A percentile compares a stretch with the other conserved stretches of the same genome.
phyloP scores from a whole-genome alignment of 441 rosid species.

The Corymbia calophylla region DNA sequence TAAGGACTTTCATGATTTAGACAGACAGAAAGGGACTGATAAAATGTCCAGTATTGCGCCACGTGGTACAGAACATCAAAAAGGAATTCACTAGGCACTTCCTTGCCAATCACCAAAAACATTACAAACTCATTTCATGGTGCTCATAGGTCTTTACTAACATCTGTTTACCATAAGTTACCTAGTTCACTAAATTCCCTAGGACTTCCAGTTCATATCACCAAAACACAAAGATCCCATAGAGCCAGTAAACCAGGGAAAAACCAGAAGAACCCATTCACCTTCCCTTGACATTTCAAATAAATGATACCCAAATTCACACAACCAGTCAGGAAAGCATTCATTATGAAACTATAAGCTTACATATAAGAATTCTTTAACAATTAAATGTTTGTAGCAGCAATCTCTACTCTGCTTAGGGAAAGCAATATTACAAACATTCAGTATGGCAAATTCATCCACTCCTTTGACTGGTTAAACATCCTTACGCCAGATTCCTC shows the following conservation, averaged over 20 bases:
- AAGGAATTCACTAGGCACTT: background rate
- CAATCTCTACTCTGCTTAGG: background rate
- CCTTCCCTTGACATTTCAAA: background rate
- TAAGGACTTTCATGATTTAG: background rate
- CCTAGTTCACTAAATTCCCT: background rate
- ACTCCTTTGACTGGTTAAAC: background rate
- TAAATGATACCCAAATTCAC: background rate
- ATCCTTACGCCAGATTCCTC: background rate
- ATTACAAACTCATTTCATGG: background rate
- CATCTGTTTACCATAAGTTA: background rate
- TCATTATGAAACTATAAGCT: background rate
- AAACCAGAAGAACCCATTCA: background rate
- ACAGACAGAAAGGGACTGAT: background rate
- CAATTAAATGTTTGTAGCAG: background rate
- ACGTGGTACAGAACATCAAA: background rate
- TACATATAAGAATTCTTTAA: background rate
- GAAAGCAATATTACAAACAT: background rate
- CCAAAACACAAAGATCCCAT: background rate
- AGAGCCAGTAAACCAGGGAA: background rate
- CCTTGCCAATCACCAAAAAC: background rate
- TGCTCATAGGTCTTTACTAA: background rate
- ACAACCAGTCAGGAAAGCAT: background rate
- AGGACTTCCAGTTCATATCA: background rate
- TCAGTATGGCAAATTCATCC: background rate
- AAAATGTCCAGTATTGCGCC: background rate